Conservation (phyloP, 352 stramenopile genomes). For the Pythium folliculosum region DNA sequence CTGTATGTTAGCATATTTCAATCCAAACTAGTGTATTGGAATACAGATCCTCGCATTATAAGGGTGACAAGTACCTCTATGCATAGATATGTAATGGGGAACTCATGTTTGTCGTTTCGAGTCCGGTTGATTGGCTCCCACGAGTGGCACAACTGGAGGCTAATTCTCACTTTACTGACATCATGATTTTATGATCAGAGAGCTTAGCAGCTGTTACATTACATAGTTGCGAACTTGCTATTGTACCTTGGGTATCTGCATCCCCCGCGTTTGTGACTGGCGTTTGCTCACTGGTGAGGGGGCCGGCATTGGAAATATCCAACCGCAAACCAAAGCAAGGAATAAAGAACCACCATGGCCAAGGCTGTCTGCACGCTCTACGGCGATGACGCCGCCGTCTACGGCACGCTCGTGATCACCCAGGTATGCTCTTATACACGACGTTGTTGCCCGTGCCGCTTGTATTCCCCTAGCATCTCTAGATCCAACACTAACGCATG, state of each 20-base stretch:
- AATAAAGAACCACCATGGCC: conserved; percentile 46
- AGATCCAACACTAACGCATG: not conserved
- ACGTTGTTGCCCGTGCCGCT: not conserved
- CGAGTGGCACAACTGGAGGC: conserved; percentile 18
- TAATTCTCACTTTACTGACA: conserved; percentile 1
- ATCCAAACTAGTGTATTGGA: no score
- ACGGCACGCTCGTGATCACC: conserved; percentile 78
- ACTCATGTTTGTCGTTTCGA: conserved; percentile 21
- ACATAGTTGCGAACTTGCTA: conserved; percentile 4
- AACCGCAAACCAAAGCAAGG: not conserved
- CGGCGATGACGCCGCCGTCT: conserved; percentile 79
- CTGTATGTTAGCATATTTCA: not conserved
- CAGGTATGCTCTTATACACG: conserved; percentile 36
- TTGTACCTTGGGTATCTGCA: not conserved
- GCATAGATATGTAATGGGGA: conserved; percentile 7
- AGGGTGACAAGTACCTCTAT: no score
- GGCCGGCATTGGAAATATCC: conserved; percentile 10
- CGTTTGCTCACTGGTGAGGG: conserved; percentile 20
- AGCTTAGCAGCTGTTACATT: not conserved
- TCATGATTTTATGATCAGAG: not conserved
- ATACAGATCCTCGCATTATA: no score
- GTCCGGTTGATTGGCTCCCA: conserved; percentile 31
- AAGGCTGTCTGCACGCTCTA: conserved; percentile 89
- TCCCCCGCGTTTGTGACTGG: conserved; percentile 23
- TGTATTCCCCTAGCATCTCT: not conserved